Evolutionary conservation across 208 protist species (phyloP).

Genomic region (Naegleria gruberi): DNA sequence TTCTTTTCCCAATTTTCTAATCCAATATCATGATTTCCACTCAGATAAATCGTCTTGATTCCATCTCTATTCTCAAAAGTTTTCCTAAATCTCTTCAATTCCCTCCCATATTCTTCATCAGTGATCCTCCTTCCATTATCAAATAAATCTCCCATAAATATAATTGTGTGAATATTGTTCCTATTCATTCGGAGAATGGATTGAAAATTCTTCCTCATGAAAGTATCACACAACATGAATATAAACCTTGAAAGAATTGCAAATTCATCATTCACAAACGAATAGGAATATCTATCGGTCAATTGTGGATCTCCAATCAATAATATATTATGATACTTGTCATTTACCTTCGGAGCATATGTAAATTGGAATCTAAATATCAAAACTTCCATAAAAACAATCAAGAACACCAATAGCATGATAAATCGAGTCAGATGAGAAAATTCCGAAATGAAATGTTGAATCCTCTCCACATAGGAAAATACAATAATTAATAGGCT

Average conservation of each 20-base stretch:
- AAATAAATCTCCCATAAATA: neutral
- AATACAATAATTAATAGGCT: too few species aligned
- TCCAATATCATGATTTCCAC: neutral
- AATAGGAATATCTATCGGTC: neutral
- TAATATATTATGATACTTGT: neutral
- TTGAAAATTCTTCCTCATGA: neutral
- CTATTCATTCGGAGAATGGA: neutral
- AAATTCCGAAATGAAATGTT: neutral
- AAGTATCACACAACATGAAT: neutral
- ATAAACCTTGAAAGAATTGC: neutral
- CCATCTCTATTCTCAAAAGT: neutral
- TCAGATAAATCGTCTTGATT: neutral
- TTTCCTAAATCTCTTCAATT: neutral
- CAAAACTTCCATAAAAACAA: neutral
- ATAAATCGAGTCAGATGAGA: too few species aligned
- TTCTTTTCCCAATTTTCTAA: neutral
- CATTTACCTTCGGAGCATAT: neutral
- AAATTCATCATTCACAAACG: neutral
- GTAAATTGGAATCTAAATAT: neutral
- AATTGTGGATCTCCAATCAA: constrained; percentile 2
- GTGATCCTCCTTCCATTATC: neutral
- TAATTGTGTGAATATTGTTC: neutral
- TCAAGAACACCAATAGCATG: neutral
- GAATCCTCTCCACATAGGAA: too few species aligned
- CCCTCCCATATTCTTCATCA: neutral